A percentile compares a stretch with the other conserved stretches of the same genome.
Evolutionary conservation across 106 monocot genomes (phyloP).

Genomic region (Apostasia ramifera): DNA sequence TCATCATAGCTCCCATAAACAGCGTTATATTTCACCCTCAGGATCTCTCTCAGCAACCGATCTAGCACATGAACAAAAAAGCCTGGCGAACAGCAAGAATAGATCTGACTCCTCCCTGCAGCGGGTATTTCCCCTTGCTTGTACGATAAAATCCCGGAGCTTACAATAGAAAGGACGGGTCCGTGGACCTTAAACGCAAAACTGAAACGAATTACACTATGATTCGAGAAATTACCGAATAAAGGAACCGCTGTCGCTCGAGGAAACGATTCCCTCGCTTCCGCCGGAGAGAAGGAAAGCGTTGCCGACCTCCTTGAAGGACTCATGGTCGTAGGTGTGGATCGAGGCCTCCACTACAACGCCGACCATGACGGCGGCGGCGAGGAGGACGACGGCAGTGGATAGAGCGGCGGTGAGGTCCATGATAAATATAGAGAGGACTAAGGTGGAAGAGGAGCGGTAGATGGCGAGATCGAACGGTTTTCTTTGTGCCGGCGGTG

Average conservation of each 20-base stretch:
- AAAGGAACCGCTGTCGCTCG: constrained; percentile 39
- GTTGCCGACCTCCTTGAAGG: constrained; percentile 92
- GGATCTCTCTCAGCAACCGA: not conserved
- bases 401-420: constrained; percentile 26
- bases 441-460: too few relatives aligned
- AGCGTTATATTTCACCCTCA: not conserved
- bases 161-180: not conserved
- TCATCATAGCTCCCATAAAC: too few relatives aligned
- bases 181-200: not conserved
- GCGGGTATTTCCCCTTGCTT: not conserved
- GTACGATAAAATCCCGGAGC: not conserved
- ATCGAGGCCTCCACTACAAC: constrained; percentile 47
- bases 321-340: constrained; percentile 63
- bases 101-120: not conserved
- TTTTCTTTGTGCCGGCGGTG: too few relatives aligned
- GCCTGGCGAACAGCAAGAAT: not conserved
- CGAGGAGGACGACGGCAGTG: constrained; percentile 11
- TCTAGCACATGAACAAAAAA: not conserved
- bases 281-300: constrained; percentile 94
- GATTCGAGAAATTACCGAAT: constrained; percentile 35
- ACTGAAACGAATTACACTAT: not conserved
- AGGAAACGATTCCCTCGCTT: constrained; percentile 87
- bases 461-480: too few relatives aligned
- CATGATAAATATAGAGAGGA: constrained; percentile 24
- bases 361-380: not conserved